Base-by-base conservation (phyloP, 2,329 filamentous ascomycete species). In the Phialophora macrospora region DNA sequence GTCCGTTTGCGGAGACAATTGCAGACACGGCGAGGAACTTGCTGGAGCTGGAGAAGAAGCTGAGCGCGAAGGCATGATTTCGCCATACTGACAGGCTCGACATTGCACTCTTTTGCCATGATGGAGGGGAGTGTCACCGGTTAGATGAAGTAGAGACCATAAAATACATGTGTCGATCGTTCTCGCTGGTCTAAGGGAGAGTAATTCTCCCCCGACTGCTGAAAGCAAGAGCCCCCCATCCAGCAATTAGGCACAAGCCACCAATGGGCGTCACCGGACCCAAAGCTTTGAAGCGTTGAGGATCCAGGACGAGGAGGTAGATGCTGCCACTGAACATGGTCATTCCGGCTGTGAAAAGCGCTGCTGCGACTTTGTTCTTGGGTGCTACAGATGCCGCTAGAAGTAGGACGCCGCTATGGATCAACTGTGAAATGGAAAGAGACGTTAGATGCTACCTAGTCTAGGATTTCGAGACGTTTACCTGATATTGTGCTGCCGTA, bases 401-500 rank as follows among this genome's bases (percentile, higher is more conserved):
- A 28, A 90, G 84, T 55, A 90, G 77, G 48, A 84, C 84, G 34
- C 84, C 80, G 14, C 86, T 85, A 78, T 90, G 88, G 55, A 88
- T 77, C 54, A 90, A 81, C 87, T 90, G 72, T 48, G 56, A 7
- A 2, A 52, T 9, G 1, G 52, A 30, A 46, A 30, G 8, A 20
- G 28, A 51, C 48, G 48, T 51, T 14, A 44, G 38, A 44, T 26
- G 9, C 48, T 12, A 28, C 8, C 4, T 12, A 28, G 48, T 26
- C 20, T 11, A 55, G 26, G 24, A 14, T 55, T 55, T 22, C 11
- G 52, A 17, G 8, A 34, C 17, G 12, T 30, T 48, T 76, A 88
- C 87, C 78, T 89, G 87, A 71, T 90, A 90, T 48, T 90, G 87
- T 2, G 88, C 87, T 1, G 87, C 88, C 0, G 87, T 90, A 11